Base-by-base conservation (phyloP, 768 basidiomycete species). In the Cubamyces lactineus region DNA sequence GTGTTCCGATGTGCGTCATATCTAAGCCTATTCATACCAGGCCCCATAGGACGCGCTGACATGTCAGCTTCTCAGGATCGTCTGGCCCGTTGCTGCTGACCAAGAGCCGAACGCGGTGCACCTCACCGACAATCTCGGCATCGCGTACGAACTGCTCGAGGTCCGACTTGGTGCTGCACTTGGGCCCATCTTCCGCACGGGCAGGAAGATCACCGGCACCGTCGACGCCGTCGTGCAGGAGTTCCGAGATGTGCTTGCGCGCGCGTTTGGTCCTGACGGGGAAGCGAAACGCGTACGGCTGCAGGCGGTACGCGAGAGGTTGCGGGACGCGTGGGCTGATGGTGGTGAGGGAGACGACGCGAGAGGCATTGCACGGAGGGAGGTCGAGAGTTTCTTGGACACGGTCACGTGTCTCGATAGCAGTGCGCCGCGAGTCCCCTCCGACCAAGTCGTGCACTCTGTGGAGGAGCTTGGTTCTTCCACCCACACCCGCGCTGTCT, bases 61-160 rank as follows among this genome's bases (percentile, higher is more conserved):
- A 3, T 21, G 3, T 8, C 16, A 16, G 12, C 13, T 7, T 28
- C 28, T 19, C 23, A 57, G 55, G 55, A 57, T 57, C 30, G 46
- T 57, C 45, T 57, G 72, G 72, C 72, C 72, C 3, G 66, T 70
- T 47, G 38, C 34, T 38, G 66, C 59, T 8, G 70, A 73, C 54
- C 70, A 73, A 55, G 62, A 70, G 2, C 21, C 53, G 13, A 70
- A 71, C 57, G 58, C 66, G 19, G 40, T 70, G 5, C 57, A 66
- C 28, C 53, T 69, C 41, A 52, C 67, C 11, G 66, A 67, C n/a
- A 56, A 64, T 39, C 66, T 70, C 47, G 30, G 64, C 38, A 51
- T 73, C 30, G 72, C 65, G 13, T 72, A 70, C 60, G 69, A 73
- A 65, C 64, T 73, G 9, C 55, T 73, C 43, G 69, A 71, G 52